phyloP scores from a whole-genome alignment of 768 basidiomycete genomes.

The Stropharia rugosoannulata region DNA sequence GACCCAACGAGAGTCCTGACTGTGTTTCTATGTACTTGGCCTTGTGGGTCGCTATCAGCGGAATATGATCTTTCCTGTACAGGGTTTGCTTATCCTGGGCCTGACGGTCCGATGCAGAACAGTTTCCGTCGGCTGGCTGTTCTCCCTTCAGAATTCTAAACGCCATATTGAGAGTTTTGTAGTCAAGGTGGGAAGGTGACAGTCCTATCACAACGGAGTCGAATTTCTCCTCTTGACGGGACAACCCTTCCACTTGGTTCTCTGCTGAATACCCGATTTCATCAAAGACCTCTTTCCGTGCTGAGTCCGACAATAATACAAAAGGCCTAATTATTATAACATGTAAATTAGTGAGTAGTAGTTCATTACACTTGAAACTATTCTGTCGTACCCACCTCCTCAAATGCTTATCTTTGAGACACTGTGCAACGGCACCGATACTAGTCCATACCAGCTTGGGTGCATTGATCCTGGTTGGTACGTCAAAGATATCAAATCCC shows the following conservation, averaged over 20 bases:
- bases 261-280: neutral
- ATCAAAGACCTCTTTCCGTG: slow-evolving; percentile 38
- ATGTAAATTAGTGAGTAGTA: neutral
- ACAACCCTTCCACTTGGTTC: neutral
- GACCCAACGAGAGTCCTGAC: slow-evolving; percentile 60
- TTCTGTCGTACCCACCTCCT: slow-evolving; percentile 32
- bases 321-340: slow-evolving; percentile 40
- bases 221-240: slow-evolving; percentile 21
- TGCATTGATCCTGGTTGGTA: neutral
- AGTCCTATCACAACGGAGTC: slow-evolving; percentile 70
- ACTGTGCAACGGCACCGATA: slow-evolving; percentile 52
- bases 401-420: slow-evolving; percentile 39
- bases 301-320: slow-evolving; percentile 53
- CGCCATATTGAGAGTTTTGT: slow-evolving; percentile 58
- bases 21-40: slow-evolving; percentile 49
- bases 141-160: slow-evolving; percentile 62
- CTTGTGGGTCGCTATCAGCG: slow-evolving; percentile 61
- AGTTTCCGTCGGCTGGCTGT: neutral
- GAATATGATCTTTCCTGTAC: slow-evolving; percentile 14
- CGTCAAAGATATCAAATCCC: slow-evolving; percentile 1
- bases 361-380: neutral
- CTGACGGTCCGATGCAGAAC: neutral
- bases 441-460: slow-evolving; percentile 52
- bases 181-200: slow-evolving; percentile 50
- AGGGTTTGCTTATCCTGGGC: neutral